Evolutionary conservation across 805 yeast species (phyloP).

Genomic region (Saturnispora gosingensis): DNA sequence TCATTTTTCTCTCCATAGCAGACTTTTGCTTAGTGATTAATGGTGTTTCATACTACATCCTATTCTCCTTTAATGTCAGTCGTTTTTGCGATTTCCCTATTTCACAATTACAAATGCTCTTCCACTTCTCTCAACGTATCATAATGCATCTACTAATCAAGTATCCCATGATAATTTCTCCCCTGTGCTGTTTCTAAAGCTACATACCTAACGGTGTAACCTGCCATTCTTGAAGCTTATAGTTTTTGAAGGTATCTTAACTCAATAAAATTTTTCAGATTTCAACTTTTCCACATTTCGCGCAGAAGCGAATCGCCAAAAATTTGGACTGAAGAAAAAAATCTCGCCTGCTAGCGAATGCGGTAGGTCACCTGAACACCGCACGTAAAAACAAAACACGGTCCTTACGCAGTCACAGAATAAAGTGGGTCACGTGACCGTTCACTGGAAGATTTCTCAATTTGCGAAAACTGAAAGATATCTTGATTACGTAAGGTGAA

Average conservation of each 20-base stretch:
- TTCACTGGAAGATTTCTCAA: too few relatives aligned
- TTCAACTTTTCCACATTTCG: neutral
- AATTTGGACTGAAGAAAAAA: neutral
- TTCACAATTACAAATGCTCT: too few relatives aligned
- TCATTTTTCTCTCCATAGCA: too few relatives aligned
- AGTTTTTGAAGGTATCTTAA: neutral
- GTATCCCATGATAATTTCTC: neutral
- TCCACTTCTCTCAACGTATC: neutral
- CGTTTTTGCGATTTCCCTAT: too few relatives aligned
- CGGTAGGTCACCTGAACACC: neutral
- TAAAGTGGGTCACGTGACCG: too few relatives aligned
- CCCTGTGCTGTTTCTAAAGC: neutral
- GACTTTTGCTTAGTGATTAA: too few relatives aligned
- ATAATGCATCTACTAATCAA: neutral
- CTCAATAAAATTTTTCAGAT: slow-evolving; percentile 6
- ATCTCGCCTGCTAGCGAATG: neutral
- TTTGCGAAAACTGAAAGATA: too few relatives aligned
- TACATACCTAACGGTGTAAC: slow-evolving; percentile 96
- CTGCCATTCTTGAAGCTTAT: slow-evolving; percentile 52
- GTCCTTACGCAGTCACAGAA: too few relatives aligned
- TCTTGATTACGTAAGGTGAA: too few relatives aligned
- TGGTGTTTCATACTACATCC: too few relatives aligned
- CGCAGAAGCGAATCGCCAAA: neutral
- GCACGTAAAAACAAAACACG: too few relatives aligned
- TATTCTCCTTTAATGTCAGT: too few relatives aligned